These are phyloP conservation scores for Mycosphaerelloides madeirae DNA, from an alignment of 2,329 filamentous ascomycete species.

Conservation along the genomic window DNA sequence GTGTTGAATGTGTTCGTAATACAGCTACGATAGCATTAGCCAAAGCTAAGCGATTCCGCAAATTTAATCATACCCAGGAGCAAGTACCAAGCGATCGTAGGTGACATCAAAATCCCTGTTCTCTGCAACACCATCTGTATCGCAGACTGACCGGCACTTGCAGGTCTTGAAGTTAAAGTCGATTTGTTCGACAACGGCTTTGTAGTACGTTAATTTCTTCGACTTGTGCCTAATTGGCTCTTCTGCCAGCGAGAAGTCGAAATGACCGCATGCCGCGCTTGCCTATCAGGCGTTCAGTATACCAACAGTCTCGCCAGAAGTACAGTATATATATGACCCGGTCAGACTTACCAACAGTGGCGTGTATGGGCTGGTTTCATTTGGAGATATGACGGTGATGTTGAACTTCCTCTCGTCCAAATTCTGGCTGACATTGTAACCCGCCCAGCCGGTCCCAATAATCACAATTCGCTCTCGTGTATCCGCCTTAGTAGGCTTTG, in stretches of 20 bases:
- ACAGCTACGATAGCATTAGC: conserved; percentile 6
- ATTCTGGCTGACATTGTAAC: conserved; percentile 37
- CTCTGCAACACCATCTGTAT: conserved; percentile 28
- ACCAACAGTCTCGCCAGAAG: background rate
- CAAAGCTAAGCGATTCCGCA: background rate
- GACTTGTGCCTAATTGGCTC: conserved; percentile 41
- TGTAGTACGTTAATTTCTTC: conserved; percentile 19
- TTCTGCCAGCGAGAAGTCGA: conserved; percentile 44
- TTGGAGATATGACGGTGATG: conserved; percentile 40
- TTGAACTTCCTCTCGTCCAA: conserved; percentile 35
- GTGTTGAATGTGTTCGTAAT: conserved; percentile 19
- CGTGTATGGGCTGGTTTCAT: conserved; percentile 41
- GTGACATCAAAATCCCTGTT: conserved; percentile 34
- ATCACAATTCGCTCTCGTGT: conserved; percentile 24
- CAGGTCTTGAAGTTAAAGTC: conserved; percentile 35
- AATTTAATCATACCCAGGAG: conserved; percentile 36
- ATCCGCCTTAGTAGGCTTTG: conserved; percentile 1
- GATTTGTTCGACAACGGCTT: conserved; percentile 35
- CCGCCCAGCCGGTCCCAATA: conserved; percentile 41
- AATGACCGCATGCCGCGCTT: conserved; percentile 42
- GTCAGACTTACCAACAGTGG: conserved; percentile 35
- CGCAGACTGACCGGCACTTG: conserved; percentile 32
- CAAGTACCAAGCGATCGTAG: conserved; percentile 40
- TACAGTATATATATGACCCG: background rate
- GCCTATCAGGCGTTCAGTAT: conserved; percentile 19